Evolutionary conservation across 441 rosid genomes (phyloP), one percentile per base, ranked within the genome.

Genomic region (Aquilaria agallochum): DNA sequence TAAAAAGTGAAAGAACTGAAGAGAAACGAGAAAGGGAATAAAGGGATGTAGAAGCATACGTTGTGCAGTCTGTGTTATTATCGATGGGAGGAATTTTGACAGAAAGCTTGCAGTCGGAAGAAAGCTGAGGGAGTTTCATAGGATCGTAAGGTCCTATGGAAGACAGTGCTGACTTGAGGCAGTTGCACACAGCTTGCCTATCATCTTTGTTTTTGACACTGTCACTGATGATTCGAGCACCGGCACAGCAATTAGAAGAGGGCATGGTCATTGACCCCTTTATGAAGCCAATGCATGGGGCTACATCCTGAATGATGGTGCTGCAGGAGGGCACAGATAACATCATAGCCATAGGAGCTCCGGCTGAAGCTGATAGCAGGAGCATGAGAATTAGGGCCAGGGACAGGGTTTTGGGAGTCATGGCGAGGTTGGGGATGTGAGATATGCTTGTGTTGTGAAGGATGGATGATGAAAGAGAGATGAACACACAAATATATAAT

Each of bases 221-320:
- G 9, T 4, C 12, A 2, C 34, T 49, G 5, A 80, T 5, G 2
- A n/a, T 15, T 53, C 58, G 63, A 2, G 68, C 54, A 9, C 80
- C 81, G 1, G 7, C 0, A 15, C 83, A 80, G 31, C 83, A 80
- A 2, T 27, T 10, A 6, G 0, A 0, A 0, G 73, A 53, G 11
- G 79, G 83, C 0, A 45, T 2, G 7, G 11, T 42, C 5, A 53
- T 7, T 7, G 45, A 5, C 6, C 42, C 59, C 1, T 11, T 27
- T 8, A 81, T n/a, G 53, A 36, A 81, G 12, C 5, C 2, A 14
- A 62, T 55, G 65, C 81, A 81, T 0, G 79, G 79, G 31, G 3
- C 5, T 46, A 76, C n/a, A n/a, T 53, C 42, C 0, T 0, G 2
- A 14, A 50, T 33, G 2, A 72, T 58, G 10, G 9, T 2, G 5